Evolutionary conservation across 768 basidiomycete species (phyloP).

Genomic region (Lactarius vividus): DNA sequence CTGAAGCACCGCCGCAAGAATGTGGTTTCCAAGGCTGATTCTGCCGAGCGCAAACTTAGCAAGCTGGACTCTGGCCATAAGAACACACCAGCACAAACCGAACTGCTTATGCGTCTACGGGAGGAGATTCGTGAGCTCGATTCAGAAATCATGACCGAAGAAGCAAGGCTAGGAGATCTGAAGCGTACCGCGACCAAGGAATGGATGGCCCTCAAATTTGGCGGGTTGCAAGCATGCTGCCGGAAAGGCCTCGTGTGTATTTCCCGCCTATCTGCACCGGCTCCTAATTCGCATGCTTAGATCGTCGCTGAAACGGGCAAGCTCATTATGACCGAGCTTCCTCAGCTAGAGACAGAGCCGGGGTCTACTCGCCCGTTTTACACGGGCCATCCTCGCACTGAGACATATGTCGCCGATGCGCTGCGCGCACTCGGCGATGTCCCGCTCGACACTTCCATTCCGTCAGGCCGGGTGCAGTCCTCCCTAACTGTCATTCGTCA

Average conservation of each 20-base stretch:
- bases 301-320: slow-evolving; percentile 57
- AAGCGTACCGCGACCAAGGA: slow-evolving; percentile 68
- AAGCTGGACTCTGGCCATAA: slow-evolving; percentile 93
- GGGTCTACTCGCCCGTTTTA: slow-evolving; percentile 76
- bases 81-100: slow-evolving; percentile 70
- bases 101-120: slow-evolving; percentile 62
- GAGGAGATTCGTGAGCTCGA: slow-evolving; percentile 79
- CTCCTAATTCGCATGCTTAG: slow-evolving; percentile 32
- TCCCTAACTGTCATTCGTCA: not conserved
- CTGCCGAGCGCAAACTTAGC: slow-evolving; percentile 82
- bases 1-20: slow-evolving; percentile 66
- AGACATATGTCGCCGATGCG: slow-evolving; percentile 61
- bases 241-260: slow-evolving; percentile 64
- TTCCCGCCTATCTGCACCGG: not conserved
- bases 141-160: slow-evolving; percentile 78
- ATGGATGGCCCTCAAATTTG: slow-evolving; percentile 84
- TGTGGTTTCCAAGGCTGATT: slow-evolving; percentile 68
- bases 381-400: slow-evolving; percentile 59
- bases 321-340: slow-evolving; percentile 57
- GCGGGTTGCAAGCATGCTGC: slow-evolving; percentile 77
- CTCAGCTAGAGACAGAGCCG: slow-evolving; percentile 75
- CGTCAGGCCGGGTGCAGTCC: slow-evolving; percentile 31
- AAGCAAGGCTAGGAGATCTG: slow-evolving; percentile 76
- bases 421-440: slow-evolving; percentile 54
- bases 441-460: slow-evolving; percentile 41